phyloP scores from a whole-genome alignment of 2,329 filamentous ascomycete species.

The Ciborinia camelliae region DNA sequence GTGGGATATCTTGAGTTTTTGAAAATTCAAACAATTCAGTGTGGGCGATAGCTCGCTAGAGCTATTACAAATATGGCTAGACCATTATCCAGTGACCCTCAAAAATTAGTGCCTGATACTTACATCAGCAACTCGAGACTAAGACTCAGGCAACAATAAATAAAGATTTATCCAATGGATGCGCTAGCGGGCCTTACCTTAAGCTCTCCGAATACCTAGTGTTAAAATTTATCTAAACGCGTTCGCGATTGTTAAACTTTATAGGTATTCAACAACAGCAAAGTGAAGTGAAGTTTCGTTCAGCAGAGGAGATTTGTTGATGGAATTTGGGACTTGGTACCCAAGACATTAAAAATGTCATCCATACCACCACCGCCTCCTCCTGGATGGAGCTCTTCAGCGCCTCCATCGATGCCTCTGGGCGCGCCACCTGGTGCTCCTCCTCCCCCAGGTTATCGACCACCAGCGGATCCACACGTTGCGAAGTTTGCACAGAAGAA shows the following conservation, averaged over 20 bases:
- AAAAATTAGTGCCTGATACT: background rate
- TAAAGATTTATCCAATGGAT: constrained; percentile 7
- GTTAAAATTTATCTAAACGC: constrained; percentile 19
- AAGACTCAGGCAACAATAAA: constrained; percentile 2
- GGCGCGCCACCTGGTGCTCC: constrained; percentile 51
- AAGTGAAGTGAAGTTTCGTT: constrained; percentile 16
- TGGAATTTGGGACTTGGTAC: constrained; percentile 32
- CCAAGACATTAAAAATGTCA: constrained; percentile 46
- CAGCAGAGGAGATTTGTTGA: constrained; percentile 13
- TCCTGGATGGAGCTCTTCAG: constrained; percentile 57
- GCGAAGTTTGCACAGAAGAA: constrained; percentile 99
- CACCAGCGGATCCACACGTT: constrained; percentile 74
- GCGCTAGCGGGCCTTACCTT: constrained; percentile 17
- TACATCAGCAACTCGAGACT: background rate
- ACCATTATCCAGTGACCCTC: background rate
- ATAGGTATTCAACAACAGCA: constrained; percentile 15
- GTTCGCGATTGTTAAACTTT: constrained; percentile 16
- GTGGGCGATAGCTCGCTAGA: constrained; percentile 18
- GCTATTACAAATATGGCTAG: constrained; percentile 17
- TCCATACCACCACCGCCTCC: constrained; percentile 64
- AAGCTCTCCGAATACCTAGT: constrained; percentile 2
- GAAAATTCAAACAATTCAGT: constrained; percentile 14
- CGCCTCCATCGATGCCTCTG: constrained; percentile 50
- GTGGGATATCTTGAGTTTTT: constrained; percentile 13
- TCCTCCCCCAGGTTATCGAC: constrained; percentile 81